Base-by-base conservation (phyloP, 2,329 filamentous ascomycete species). In the Trichoderma harzianum region DNA sequence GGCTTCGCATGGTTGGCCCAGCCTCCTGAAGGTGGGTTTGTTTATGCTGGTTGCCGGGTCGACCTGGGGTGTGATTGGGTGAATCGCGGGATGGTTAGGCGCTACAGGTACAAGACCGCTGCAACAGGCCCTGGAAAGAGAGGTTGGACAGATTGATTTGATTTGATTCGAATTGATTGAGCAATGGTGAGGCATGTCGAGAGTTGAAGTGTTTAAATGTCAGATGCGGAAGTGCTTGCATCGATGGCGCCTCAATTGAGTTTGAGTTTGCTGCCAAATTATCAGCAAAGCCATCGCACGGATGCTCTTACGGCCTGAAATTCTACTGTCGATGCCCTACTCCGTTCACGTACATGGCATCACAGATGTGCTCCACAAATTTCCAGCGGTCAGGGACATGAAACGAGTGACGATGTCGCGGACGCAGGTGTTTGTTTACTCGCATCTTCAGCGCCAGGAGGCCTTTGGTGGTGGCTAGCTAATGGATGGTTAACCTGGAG, bases 21-120 rank as follows among this genome's bases (percentile, higher is more conserved):
- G 73, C 72, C 70, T 70, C 69, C 71, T 68, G 64, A 62, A 66
- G 74, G 55, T 72, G 75, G 51, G 65, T 75, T 79, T 82, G 80
- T 82, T 82, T 79, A 82, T 78, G 21, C 51, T 69, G 32, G 80
- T 82, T 81, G 80, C 79, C 74, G 74, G 76, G 80, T 76, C 78
- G 75, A 81, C 26, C 34, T 4, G 51, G 26, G n/a, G 28, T 12
- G 3, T 53, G 55, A 51, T 61, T 61, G 55, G 55, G 57, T n/a
- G 28, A 26, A 64, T 64, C 12, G 36, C 14, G 18, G 43, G 39
- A 18, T 0, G 4, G 28, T 14, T 43, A 11, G 51, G 64, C 64
- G 64, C 64, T 55, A 66, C n/a, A 51, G 43, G 7, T 43, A n/a
- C 43, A 51, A 51, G 43, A 51, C 43, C 21, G 63, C 63, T 55